Percentiles rank a stretch among this genome's conserved stretches.
phyloP scores from a whole-genome alignment of 2,329 filamentous ascomycete species.

The Seiridium unicorne region DNA sequence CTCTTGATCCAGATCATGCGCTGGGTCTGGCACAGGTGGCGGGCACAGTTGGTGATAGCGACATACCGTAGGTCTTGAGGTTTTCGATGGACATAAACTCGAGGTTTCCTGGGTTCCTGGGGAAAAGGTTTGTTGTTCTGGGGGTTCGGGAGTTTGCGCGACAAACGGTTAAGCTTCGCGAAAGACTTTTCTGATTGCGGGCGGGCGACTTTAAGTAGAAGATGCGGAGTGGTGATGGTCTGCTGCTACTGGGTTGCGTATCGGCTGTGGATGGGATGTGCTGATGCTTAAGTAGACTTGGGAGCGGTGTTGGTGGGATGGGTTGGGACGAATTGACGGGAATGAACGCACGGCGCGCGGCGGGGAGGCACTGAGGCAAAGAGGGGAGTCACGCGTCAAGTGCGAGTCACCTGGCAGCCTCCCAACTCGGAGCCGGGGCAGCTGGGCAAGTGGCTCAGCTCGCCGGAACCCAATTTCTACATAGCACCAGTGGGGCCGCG shows the following conservation, averaged over 20 bases:
- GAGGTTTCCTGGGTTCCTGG: constrained; percentile 62
- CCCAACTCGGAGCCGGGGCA: too few species aligned
- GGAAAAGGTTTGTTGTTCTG: constrained; percentile 50
- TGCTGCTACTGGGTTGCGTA: not conserved
- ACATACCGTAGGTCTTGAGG: constrained; percentile 91
- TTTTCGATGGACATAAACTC: constrained; percentile 99
- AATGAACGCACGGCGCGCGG: not conserved
- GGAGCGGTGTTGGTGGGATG: constrained; percentile 5
- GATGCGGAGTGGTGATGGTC: constrained; percentile 11
- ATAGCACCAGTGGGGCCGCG: not conserved
- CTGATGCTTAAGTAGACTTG: constrained; percentile 1
- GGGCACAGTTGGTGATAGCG: not conserved
- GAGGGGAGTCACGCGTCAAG: constrained; percentile 1
- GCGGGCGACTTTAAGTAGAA: not conserved
- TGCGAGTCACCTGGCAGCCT: constrained; percentile 4
- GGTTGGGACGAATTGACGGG: not conserved
- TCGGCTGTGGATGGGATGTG: not conserved
- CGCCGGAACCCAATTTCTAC: not conserved
- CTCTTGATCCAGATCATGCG: not conserved
- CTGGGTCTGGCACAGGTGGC: not conserved
- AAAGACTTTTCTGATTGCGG: not conserved
- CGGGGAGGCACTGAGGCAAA: not conserved
- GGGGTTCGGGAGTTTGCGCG: constrained; percentile 39
- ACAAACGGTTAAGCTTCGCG: constrained; percentile 55
- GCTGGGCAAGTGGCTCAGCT: not conserved